A percentile compares a stretch with the other conserved stretches of the same genome.
These are phyloP conservation scores for Penicillium goetzii DNA, from an alignment of 495 filamentous ascomycete species.

Conservation along the genomic window DNA sequence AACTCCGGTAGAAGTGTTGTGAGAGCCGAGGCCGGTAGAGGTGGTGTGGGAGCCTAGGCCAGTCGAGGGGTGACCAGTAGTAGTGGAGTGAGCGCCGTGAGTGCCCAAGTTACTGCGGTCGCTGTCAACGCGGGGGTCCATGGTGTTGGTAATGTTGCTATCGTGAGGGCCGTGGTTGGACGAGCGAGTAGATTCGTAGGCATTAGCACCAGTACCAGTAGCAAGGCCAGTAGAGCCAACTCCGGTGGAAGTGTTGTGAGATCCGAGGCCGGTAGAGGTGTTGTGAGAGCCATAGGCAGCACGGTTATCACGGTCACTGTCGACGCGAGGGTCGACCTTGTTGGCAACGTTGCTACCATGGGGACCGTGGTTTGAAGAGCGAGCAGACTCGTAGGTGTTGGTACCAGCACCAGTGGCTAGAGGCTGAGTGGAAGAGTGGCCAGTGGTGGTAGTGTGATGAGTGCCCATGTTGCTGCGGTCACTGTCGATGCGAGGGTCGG, in stretches of 20 bases:
- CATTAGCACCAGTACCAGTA: slow-evolving; percentile 14
- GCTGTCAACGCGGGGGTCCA: slow-evolving; percentile 54
- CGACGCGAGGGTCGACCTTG: slow-evolving; percentile 54
- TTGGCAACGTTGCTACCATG: slow-evolving; percentile 50
- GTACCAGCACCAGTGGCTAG: slow-evolving; percentile 14
- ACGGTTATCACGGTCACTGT: slow-evolving; percentile 28
- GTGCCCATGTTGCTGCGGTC: slow-evolving; percentile 14
- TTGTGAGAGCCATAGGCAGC: slow-evolving; percentile 12
- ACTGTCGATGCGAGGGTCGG: slow-evolving; percentile 29
- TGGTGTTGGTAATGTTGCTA: slow-evolving; percentile 47
- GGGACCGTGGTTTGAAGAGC: slow-evolving; percentile 40
- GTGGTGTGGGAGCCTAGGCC: slow-evolving; percentile 6
- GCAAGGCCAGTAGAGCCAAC: neutral
- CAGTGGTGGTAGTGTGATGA: slow-evolving; percentile 12
- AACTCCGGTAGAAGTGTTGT: slow-evolving; percentile 2
- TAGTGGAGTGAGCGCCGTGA: slow-evolving; percentile 8
- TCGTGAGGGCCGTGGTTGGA: slow-evolving; percentile 46
- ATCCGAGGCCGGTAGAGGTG: neutral
- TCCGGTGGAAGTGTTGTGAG: neutral
- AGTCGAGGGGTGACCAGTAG: neutral
- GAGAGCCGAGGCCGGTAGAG: neutral
- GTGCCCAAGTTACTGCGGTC: slow-evolving; percentile 8
- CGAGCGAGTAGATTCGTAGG: slow-evolving; percentile 10
- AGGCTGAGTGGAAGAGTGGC: slow-evolving; percentile 35
- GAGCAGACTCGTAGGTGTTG: slow-evolving; percentile 10